Evolutionary conservation across 345 rosid species (phyloP).

Genomic region (Moricandia moricandioides): DNA sequence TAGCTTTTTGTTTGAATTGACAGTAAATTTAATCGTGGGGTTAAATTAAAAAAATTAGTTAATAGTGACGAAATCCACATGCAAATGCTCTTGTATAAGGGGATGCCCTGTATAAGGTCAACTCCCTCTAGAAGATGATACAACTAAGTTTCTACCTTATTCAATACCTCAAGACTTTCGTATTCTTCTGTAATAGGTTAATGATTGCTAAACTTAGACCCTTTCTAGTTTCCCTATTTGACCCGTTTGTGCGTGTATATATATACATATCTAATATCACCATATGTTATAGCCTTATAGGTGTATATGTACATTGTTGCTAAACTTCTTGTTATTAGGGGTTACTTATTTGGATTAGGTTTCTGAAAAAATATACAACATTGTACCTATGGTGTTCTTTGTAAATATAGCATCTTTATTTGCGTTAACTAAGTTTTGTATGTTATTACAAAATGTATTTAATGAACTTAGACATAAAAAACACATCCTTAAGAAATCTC

Average conservation of each 20-base stretch:
- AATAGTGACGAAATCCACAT: conserved; percentile 22
- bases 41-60: background rate
- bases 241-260: conserved; percentile 3
- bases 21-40: background rate
- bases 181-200: conserved; percentile 19
- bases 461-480: background rate
- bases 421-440: background rate
- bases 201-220: conserved; percentile 11
- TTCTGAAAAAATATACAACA: background rate
- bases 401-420: background rate
- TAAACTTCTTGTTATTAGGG: background rate
- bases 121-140: conserved; percentile 18
- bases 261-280: background rate
- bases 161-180: conserved; percentile 25
- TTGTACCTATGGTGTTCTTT: background rate
- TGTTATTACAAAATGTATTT: background rate
- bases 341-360: background rate
- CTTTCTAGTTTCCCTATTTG: conserved; percentile 13
- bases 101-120: conserved; percentile 29
- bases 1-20: background rate
- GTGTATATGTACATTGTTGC: background rate
- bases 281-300: background rate
- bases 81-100: conserved; percentile 26
- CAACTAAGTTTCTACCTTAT: conserved; percentile 23
- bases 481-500: background rate